Base-by-base conservation (phyloP, 495 filamentous ascomycete genomes). In the Podospora sp. region DNA sequence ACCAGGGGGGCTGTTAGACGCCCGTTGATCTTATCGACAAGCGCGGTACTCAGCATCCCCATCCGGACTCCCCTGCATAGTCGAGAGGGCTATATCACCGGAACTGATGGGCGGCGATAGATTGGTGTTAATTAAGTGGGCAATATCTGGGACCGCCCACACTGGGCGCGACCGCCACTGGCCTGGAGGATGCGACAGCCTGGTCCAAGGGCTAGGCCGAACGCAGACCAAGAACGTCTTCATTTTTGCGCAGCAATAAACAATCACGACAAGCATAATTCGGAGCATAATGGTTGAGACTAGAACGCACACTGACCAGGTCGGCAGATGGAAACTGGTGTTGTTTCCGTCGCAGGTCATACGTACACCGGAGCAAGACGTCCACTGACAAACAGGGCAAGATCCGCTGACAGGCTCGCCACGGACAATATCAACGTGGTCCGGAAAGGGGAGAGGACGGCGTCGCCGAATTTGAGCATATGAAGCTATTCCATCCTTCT, bases 121-220 rank as follows among this genome's bases (percentile, higher is more conserved):
- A 75, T 77, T 75, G 68, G 8, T 18, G 63, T 70, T 72, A 66
- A 77, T 73, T 70, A 71, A 68, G 40, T 33, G 51, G 35, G 36
- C 68, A 74, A 74, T 77, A 68, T 74, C 57, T 36, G 62, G 27
- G 27, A n/a, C 69, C 65, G 60, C 66, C 60, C 29, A 50, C 55
- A 49, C 52, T 71, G 62, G 62, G 64, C 66, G 60, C 65, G 56
- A 55, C 29, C 59, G 52, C 24, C 35, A 53, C 63, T 36, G 49
- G 21, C 51, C 26, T 56, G 51, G 7, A 26, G 14, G 56, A 63
- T 56, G 57, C 56, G 51, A 50, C 50, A 21, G 51, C 62, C 29
- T 49, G 40, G 22, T 53, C 20, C 20, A 50, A 46, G 40, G 62
- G 14, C 60, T 66, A 58, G 58, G 58, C 50, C 57, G 35, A 40